Conservation (phyloP, 2,329 filamentous ascomycete species). For the Podosphaera leucotricha region DNA sequence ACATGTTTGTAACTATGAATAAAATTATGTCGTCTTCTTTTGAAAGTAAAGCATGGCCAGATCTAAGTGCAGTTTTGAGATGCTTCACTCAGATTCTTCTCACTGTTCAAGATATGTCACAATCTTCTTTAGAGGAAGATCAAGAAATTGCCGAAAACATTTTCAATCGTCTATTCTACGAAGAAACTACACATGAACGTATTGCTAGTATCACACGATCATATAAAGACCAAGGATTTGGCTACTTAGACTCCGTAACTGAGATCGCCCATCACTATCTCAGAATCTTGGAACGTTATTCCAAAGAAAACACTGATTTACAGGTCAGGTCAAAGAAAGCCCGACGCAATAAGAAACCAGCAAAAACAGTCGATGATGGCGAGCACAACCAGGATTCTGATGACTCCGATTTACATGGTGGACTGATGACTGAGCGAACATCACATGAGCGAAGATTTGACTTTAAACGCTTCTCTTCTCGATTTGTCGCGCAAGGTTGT, state of each 20-base stretch:
- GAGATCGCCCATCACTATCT: slow-evolving; percentile 82
- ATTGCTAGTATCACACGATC: slow-evolving; percentile 55
- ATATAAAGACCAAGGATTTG: slow-evolving; percentile 88
- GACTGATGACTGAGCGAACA: slow-evolving; percentile 42
- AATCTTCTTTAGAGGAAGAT: slow-evolving; percentile 69
- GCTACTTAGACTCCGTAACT: slow-evolving; percentile 77
- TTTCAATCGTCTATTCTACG: slow-evolving; percentile 91
- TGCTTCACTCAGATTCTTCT: slow-evolving; percentile 88
- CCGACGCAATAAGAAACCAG: slow-evolving; percentile 49
- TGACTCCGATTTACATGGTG: slow-evolving; percentile 53
- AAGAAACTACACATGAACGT: slow-evolving; percentile 78
- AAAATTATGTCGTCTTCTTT: slow-evolving; percentile 56
- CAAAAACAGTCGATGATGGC: slow-evolving; percentile 30
- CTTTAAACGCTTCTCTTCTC: slow-evolving; percentile 59
- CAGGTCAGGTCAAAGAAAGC: slow-evolving; percentile 67
- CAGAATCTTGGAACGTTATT: slow-evolving; percentile 76
- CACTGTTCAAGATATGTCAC: slow-evolving; percentile 79
- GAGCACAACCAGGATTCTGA: slow-evolving; percentile 25
- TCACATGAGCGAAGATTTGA: slow-evolving; percentile 81
- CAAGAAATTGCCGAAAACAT: slow-evolving; percentile 97
- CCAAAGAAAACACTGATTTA: slow-evolving; percentile 83
- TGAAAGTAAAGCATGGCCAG: slow-evolving; percentile 69
- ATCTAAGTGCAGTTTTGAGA: slow-evolving; percentile 69
- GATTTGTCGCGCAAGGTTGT: slow-evolving; percentile 64
- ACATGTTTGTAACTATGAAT: slow-evolving; percentile 79